Conservation (phyloP, 1,139 yeast species). For the Hyphopichia buzzinii region DNA sequence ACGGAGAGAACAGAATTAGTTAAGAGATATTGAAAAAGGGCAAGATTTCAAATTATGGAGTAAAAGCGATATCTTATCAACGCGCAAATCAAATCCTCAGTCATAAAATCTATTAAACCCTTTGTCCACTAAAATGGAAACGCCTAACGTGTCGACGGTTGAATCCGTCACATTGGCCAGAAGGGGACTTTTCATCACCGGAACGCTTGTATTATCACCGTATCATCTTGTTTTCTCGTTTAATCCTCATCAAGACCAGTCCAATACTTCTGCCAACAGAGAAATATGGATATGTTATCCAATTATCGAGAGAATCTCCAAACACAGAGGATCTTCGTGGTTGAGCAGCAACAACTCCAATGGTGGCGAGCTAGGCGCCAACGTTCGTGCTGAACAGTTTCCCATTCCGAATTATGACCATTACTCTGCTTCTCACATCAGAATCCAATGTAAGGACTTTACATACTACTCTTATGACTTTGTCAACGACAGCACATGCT, state of each 20-base stretch:
- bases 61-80: too few relatives aligned
- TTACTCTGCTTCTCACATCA: constrained; percentile 53
- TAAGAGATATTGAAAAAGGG: too few relatives aligned
- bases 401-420: constrained; percentile 29
- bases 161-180: constrained; percentile 67
- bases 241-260: constrained; percentile 22
- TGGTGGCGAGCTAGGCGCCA: constrained; percentile 1
- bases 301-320: constrained; percentile 65
- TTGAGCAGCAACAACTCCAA: constrained; percentile 13
- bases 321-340: constrained; percentile 53
- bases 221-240: constrained; percentile 79
- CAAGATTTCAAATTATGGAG: too few relatives aligned
- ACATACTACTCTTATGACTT: constrained; percentile 83
- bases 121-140: constrained; percentile 25
- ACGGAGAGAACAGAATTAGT: too few relatives aligned
- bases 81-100: too few relatives aligned
- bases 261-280: constrained; percentile 28
- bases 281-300: constrained; percentile 97
- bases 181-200: constrained; percentile 63
- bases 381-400: constrained; percentile 9
- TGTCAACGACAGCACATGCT: constrained; percentile 53
- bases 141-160: constrained; percentile 39
- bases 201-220: constrained; percentile 75
- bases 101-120: too few relatives aligned
- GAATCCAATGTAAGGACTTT: constrained; percentile 82